Evolutionary conservation across 129 eudicot species (phyloP).

Genomic region (Pulicaria dysenterica): DNA sequence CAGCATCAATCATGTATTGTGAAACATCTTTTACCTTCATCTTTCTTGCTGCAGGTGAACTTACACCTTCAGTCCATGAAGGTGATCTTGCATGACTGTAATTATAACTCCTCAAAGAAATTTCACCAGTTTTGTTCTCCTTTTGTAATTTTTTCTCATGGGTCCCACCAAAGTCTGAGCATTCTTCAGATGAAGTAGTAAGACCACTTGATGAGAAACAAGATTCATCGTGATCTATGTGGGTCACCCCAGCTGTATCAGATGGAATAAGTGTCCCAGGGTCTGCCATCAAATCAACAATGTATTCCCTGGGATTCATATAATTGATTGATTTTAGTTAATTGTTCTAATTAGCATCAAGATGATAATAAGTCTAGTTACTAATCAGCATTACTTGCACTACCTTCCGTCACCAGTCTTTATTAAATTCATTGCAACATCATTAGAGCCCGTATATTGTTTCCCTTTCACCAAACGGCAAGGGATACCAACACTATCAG

Average conservation of each 20-base stretch:
- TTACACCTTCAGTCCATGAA: slow-evolving; percentile 98
- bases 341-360: background rate
- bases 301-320: slow-evolving; percentile 80
- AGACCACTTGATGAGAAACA: slow-evolving; percentile 55
- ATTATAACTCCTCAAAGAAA: slow-evolving; percentile 39
- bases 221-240: slow-evolving; percentile 47
- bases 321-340: slow-evolving; percentile 5
- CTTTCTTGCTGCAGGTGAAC: slow-evolving; percentile 77
- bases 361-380: slow-evolving; percentile 9
- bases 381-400: background rate
- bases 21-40: slow-evolving; percentile 97
- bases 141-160: slow-evolving; percentile 25
- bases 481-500: slow-evolving; percentile 87
- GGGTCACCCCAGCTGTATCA: slow-evolving; percentile 49
- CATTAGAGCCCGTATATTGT: slow-evolving; percentile 73
- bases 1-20: slow-evolving; percentile 97
- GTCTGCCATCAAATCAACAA: slow-evolving; percentile 91
- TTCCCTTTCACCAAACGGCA: slow-evolving; percentile 93
- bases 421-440: slow-evolving; percentile 78
- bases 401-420: slow-evolving; percentile 78
- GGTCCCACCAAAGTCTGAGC: slow-evolving; percentile 36
- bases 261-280: slow-evolving; percentile 96
- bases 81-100: slow-evolving; percentile 73
- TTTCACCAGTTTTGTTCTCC: slow-evolving; percentile 30
- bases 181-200: slow-evolving; percentile 50